Base-by-base conservation (phyloP, 352 stramenopile species). In the Pythium phragmitis region DNA sequence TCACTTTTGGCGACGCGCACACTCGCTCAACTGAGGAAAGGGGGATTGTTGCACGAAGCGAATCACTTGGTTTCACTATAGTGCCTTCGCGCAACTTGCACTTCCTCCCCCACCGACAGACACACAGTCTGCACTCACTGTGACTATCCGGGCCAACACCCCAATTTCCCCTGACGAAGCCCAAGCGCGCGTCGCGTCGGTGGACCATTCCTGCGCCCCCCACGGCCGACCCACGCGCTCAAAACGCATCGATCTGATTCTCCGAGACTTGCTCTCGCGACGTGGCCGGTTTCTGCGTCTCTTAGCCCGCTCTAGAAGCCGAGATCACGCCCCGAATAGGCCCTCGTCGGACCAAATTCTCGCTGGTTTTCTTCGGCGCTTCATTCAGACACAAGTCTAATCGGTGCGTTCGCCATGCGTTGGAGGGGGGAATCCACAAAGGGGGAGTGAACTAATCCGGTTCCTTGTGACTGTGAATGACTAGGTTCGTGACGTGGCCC, bases 51-150 rank as follows among this genome's bases (percentile, higher is more conserved):
- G 57, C 57, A 48, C 52, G 48, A 72, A 72, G 58, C 28, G 14
- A 53, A 28, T 49, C n/a, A 65, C 65, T 72, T 60, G 58, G 19
- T 52, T 54, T 72, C 60, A 67, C 57, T 72, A 72, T 72, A 34
- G 16, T 55, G 7, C n/a, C 34, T 64, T 65, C 9, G 59, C 36
- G 65, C 65, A 72, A 72, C 65, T 55, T 67, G 14, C 47, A 39
- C 53, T 64, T 66, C 57, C 64, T 60, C 57, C 49, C 57, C 55
- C 52, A 54, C 30, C 57, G 43, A 61, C 49, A 57, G 34, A 39
- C 34, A 9, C 7, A 39, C 34, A 39, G 34, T 39, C 33, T 34
- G 37, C 49, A 48, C 57, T 53, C 53, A 57, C 30, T 41, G 47
- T 54, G 47, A 67, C 60, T 63, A 47, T 55, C 53, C 55, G 45